phyloP scores from a whole-genome alignment of 2,329 filamentous ascomycete species.

The Curvularia sp. region DNA sequence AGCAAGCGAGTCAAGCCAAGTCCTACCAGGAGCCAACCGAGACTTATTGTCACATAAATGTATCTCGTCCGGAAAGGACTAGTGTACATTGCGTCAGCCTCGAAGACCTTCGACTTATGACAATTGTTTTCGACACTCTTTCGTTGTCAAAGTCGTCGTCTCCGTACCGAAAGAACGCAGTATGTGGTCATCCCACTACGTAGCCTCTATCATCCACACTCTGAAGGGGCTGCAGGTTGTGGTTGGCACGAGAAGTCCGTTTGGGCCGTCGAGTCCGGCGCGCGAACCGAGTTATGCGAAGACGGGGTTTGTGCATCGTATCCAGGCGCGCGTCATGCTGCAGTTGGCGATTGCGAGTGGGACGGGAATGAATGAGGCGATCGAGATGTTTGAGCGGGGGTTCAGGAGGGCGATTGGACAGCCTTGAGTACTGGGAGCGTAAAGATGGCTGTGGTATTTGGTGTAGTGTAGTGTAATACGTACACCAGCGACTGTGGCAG shows the following conservation, averaged over 20 bases:
- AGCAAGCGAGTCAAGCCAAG: no score
- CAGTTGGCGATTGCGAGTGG: constrained; percentile 42
- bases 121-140: no score
- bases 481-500: not conserved
- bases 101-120: no score
- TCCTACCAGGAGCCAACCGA: no score
- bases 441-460: not conserved
- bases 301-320: constrained; percentile 34
- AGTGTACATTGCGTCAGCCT: no score
- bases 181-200: no score
- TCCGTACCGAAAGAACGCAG: no score
- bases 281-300: constrained; percentile 30
- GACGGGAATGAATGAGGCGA: constrained; percentile 38
- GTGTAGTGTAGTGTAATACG: not conserved
- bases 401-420: constrained; percentile 37
- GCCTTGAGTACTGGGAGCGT: constrained; percentile 19
- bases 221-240: constrained; percentile 37
- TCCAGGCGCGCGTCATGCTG: constrained; percentile 40
- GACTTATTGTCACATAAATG: no score
- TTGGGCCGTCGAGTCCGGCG: constrained; percentile 31
- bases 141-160: no score
- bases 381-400: constrained; percentile 37
- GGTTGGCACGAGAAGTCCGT: constrained; percentile 34
- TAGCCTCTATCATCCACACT: no score
- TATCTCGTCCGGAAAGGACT: no score